Percentiles rank a stretch among this genome's conserved stretches.
These are phyloP conservation scores for Sequoiadendron giganteum DNA, from an alignment of 75 land plant genomes.

Conservation along the genomic window DNA sequence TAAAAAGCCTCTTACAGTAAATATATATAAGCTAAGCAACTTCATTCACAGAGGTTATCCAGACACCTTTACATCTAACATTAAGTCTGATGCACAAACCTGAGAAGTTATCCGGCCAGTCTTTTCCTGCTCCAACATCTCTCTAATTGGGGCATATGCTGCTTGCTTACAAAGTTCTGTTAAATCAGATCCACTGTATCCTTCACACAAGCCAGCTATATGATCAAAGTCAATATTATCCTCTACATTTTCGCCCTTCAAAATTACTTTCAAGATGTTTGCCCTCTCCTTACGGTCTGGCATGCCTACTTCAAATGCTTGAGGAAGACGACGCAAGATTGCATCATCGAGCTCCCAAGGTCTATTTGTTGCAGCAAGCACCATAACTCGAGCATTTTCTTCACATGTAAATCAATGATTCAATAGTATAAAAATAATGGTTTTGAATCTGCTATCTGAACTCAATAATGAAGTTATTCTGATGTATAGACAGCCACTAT, in stretches of 20 bases:
- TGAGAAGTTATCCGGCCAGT: constrained; percentile 11
- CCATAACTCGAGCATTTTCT: constrained; percentile 64
- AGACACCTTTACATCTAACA: not conserved
- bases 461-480: not conserved
- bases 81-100: constrained; percentile 4
- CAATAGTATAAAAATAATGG: constrained; percentile 1
- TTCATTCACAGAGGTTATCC: not conserved
- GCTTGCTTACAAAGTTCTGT: constrained; percentile 58
- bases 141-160: constrained; percentile 53
- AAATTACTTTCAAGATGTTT: constrained; percentile 42
- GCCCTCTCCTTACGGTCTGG: constrained; percentile 40
- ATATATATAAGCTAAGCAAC: not conserved
- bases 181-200: constrained; percentile 52
- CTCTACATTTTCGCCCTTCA: constrained; percentile 47
- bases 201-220: constrained; percentile 41
- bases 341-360: constrained; percentile 66
- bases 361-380: constrained; percentile 63
- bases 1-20: not conserved
- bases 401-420: constrained; percentile 2
- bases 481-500: not conserved
- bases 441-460: not conserved
- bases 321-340: constrained; percentile 52
- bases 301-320: constrained; percentile 63
- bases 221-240: constrained; percentile 35
- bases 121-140: constrained; percentile 38